phyloP scores from a whole-genome alignment of 1,139 yeast genomes.

The Tardiomyces depauwii region DNA sequence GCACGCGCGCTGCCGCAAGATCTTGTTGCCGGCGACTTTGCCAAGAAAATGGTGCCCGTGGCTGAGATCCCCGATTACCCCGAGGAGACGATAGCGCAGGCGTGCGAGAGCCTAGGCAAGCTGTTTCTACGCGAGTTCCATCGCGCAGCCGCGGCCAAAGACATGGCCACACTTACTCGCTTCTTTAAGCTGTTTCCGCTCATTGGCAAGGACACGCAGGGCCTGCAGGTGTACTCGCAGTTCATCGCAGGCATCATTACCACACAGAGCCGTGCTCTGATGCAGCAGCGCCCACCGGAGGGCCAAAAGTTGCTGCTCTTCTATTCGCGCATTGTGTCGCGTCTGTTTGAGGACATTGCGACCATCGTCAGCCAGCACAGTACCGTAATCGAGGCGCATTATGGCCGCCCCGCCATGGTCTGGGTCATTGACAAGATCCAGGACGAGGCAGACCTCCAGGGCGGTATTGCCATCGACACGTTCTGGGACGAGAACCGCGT shows the following conservation, averaged over 20 bases:
- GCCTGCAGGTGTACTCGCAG: conserved; percentile 69
- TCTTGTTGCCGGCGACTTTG: conserved; percentile 55
- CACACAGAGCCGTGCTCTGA: conserved; percentile 57
- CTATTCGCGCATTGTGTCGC: conserved; percentile 60
- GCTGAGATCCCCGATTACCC: conserved; percentile 85
- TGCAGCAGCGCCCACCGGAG: conserved; percentile 27
- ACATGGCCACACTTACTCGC: conserved; percentile 60
- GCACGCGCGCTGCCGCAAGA: conserved; percentile 43
- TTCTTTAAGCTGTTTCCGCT: conserved; percentile 84
- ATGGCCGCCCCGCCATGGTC: conserved; percentile 55
- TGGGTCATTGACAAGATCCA: conserved; percentile 66
- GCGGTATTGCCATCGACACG: conserved; percentile 78
- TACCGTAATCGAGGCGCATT: conserved; percentile 59
- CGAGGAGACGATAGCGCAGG: conserved; percentile 38
- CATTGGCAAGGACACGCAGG: conserved; percentile 59
- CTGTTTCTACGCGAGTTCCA: conserved; percentile 54
- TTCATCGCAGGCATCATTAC: conserved; percentile 81
- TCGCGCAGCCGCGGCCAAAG: conserved; percentile 53
- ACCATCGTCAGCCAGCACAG: conserved; percentile 80
- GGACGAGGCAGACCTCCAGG: conserved; percentile 81
- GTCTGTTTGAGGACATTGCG: conserved; percentile 76
- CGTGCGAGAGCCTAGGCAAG: conserved; percentile 47
- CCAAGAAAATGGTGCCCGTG: conserved; percentile 80
- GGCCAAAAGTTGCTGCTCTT: conserved; percentile 29
- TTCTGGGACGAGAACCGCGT: conserved; percentile 65